Evolutionary conservation across 129 eudicot genomes (phyloP).

Genomic region (Scalesia atractyloides): DNA sequence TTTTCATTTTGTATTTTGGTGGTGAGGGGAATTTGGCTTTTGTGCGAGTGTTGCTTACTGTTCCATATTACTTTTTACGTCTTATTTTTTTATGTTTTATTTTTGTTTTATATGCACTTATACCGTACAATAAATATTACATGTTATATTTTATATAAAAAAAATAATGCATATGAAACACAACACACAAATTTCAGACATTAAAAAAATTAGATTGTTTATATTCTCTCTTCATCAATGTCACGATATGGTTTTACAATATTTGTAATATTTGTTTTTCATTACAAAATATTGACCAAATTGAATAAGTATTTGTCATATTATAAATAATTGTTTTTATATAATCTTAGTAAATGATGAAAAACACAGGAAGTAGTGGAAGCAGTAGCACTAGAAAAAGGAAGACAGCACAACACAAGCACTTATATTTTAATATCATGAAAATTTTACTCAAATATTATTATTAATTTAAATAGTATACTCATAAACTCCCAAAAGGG

Average conservation of each 20-base stretch:
- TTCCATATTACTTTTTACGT: conserved; percentile 1
- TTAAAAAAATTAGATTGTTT: neutral
- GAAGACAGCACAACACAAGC: conserved; percentile 36
- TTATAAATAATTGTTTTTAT: neutral
- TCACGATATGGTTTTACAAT: neutral
- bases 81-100: no score
- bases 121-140: no score
- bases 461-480: conserved; percentile 12
- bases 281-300: neutral
- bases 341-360: conserved; percentile 6
- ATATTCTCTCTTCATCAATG: neutral
- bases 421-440: conserved; percentile 23
- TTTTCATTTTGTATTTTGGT: conserved; percentile 15
- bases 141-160: no score
- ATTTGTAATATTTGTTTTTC: no score
- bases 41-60: conserved; percentile 41
- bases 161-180: no score
- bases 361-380: conserved; percentile 31
- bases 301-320: neutral
- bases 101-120: no score
- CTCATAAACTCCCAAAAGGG: conserved; percentile 26
- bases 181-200: no score
- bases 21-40: conserved; percentile 23
- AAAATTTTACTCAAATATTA: neutral
- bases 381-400: conserved; percentile 41